Evolutionary conservation across 768 basidiomycete species (phyloP), one percentile per base, ranked within the genome.

Genomic region (Collybia mongolica): DNA sequence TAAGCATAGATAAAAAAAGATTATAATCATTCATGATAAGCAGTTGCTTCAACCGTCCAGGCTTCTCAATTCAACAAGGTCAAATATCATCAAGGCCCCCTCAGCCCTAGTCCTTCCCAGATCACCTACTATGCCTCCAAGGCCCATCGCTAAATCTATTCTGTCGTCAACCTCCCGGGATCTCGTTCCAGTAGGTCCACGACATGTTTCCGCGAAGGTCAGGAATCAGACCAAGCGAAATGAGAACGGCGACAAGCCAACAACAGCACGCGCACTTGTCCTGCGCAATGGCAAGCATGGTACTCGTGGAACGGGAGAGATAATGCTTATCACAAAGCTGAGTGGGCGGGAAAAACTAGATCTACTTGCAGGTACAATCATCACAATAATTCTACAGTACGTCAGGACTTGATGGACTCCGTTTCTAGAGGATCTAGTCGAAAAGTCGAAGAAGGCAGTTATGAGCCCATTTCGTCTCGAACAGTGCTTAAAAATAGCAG

Each of bases 341-440:
- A 83, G 77, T 43, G 90, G 90, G 1, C 77, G 86, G 59, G 90
- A 91, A 66, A 91, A 91, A 60, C 73, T 93, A 24, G 88, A 90
- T 63, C 74, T 91, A 20, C 69, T 91, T 24, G 87, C 87, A 57
- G 88, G 90, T 88, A 60, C 51, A 71, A 66, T 32, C 28, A 20
- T 35, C 40, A 40, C 14, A 6, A 32, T 32, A 49, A 51, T 48
- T 46, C 48, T 28, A 6, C 11, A 19, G 29, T 40, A 38, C 24
- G 22, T 19, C 42, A 45, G 41, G 14, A 32, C 18, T 46, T 55
- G 43, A 52, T 50, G 17, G 26, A 14, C 17, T 44, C 38, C 18
- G 8, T 50, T 39, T n/a, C 9, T 52, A 90, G 88, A 88, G 81
- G 86, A 89, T 62, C 76, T 88, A 42, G 69, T 83, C 39, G 72